These are phyloP conservation scores for Xylariomycetidae sp. DNA, from an alignment of 2,329 filamentous ascomycete genomes.

Conservation along the genomic window DNA sequence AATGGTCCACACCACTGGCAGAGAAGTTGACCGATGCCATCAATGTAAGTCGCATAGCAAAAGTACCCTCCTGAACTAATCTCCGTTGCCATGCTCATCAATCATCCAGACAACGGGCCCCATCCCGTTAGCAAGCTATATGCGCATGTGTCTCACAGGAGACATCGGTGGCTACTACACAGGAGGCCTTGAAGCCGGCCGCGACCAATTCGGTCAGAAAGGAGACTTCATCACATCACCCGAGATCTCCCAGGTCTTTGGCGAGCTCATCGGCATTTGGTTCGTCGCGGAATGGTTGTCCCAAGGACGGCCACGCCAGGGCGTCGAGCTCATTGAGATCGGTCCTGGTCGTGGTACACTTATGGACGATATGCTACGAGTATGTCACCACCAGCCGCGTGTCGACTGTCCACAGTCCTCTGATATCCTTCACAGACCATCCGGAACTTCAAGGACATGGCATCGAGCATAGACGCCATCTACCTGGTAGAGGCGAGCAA, in stretches of 20 bases:
- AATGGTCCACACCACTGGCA: slow-evolving; percentile 90
- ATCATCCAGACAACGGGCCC: slow-evolving; percentile 69
- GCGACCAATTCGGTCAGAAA: slow-evolving; percentile 85
- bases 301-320: slow-evolving; percentile 67
- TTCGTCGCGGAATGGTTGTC: slow-evolving; percentile 94
- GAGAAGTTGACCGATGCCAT: slow-evolving; percentile 85
- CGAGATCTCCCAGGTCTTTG: slow-evolving; percentile 96
- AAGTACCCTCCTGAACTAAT: neutral
- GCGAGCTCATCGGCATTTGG: slow-evolving; percentile 91
- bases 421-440: slow-evolving; percentile 60
- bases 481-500: slow-evolving; percentile 94
- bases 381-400: slow-evolving; percentile 49
- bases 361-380: slow-evolving; percentile 93
- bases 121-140: slow-evolving; percentile 86
- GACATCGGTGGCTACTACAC: slow-evolving; percentile 94
- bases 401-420: no score
- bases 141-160: slow-evolving; percentile 96
- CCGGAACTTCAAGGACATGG: slow-evolving; percentile 72
- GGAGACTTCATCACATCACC: slow-evolving; percentile 97
- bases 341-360: slow-evolving; percentile 90
- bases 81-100: slow-evolving; percentile 13
- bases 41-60: slow-evolving; percentile 47
- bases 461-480: slow-evolving; percentile 72
- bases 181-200: slow-evolving; percentile 56
- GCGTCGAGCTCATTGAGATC: slow-evolving; percentile 86